Evolutionary conservation across 1,284 basidiomycete species (phyloP).

Genomic region (Trichosporon asahii): DNA sequence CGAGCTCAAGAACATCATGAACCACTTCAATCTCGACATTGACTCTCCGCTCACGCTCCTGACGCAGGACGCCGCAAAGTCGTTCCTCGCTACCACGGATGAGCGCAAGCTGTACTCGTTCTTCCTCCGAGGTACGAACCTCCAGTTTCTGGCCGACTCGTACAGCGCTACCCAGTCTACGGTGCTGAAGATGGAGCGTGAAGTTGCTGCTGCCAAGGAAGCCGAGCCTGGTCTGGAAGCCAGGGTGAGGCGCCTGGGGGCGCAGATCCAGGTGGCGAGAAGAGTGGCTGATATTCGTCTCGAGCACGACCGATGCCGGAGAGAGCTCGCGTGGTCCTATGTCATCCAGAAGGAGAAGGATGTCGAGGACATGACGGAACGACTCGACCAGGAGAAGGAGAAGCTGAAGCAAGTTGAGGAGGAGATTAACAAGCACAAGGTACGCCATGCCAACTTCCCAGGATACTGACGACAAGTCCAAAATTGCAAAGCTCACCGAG

Average conservation of each 20-base stretch:
- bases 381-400: slow-evolving; percentile 7
- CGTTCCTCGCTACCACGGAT: slow-evolving; percentile 81
- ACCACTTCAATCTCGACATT: slow-evolving; percentile 88
- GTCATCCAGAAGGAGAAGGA: slow-evolving; percentile 66
- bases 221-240: slow-evolving; percentile 27
- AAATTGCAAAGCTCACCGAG: slow-evolving; percentile 39
- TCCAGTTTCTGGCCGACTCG: slow-evolving; percentile 80
- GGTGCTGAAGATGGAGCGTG: slow-evolving; percentile 27
- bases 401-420: slow-evolving; percentile 28
- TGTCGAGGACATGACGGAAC: slow-evolving; percentile 6
- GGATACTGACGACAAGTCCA: slow-evolving; percentile 38
- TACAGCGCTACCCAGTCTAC: slow-evolving; percentile 67
- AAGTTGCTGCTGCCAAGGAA: slow-evolving; percentile 27
- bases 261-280: slow-evolving; percentile 67
- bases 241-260: slow-evolving; percentile 23
- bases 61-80: slow-evolving; percentile 78
- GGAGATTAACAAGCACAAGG: slow-evolving; percentile 51
- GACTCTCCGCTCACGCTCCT: slow-evolving; percentile 96
- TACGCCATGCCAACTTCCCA: background rate
- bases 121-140: slow-evolving; percentile 89
- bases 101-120: slow-evolving; percentile 92
- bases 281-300: slow-evolving; percentile 52
- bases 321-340: slow-evolving; percentile 84
- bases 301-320: slow-evolving; percentile 30
- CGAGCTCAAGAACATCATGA: slow-evolving; percentile 79